Evolutionary conservation across 345 rosid genomes (phyloP), one percentile per base, ranked within the genome.

Genomic region (Moricandia moricandioides): DNA sequence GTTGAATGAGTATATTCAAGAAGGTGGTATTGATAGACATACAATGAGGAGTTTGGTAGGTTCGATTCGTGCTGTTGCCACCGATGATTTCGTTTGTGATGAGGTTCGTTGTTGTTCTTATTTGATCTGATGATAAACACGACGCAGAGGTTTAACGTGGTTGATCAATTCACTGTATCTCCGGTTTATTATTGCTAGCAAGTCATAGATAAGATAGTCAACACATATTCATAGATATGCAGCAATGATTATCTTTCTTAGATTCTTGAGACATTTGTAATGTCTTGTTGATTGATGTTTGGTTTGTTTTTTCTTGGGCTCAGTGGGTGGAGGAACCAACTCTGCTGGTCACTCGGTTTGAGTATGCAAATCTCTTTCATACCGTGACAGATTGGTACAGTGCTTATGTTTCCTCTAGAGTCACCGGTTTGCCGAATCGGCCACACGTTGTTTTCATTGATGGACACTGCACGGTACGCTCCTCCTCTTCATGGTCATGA

Each of bases 311-410:
- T 61, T 49, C 34, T 49, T 71, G 76, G 24, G 51, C 83, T 35
- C 84, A 94, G 97, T 94, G 98, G 98, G 82, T 91, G 63, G 95
- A 94, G 85, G 96, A 90, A 79, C 97, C 98, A 33, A 86, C 91
- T 0, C 83, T 91, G 59, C 82, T 91, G 33, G 76, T 90, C 54
- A 91, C 88, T 7, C 80, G 96, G 33, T 90, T 82, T 54, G 97
- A 94, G 88, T 91, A 94, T 73, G 98, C 98, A 14, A 94, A 94
- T 76, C 81, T 94, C 60, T 94, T 88, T 78, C 98, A 94, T 79
- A 94, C 97, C 0, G 75, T 88, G 18, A 94, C 98, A 0, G 98
- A 91, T 88, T 94, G 96, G 98, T 94, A 88, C 81, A 88, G 91
- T 35, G 90, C 97, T 0, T 94, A 94, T 62, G 90, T 88, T 62